Evolutionary conservation across 768 basidiomycete genomes (phyloP), one percentile per base, ranked within the genome.

Genomic region (Serendipita indica): DNA sequence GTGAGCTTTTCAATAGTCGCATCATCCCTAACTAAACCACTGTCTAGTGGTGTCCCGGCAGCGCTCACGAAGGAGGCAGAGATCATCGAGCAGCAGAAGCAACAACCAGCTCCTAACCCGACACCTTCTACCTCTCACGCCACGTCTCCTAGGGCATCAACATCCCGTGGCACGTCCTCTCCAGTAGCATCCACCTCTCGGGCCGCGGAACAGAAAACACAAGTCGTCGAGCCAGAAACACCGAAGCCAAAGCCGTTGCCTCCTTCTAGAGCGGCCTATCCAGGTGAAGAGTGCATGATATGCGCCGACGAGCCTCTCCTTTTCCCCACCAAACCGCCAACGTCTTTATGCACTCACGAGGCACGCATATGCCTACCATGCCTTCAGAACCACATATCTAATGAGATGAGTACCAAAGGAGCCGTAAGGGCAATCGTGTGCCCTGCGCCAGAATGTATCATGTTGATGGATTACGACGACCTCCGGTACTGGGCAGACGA

Each of bases 231-330:
- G n/a, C n/a, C n/a, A n/a, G n/a, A n/a, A n/a, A n/a, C n/a, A n/a
- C n/a, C n/a, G n/a, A n/a, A n/a, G 18, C 13, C 12, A 16, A 16
- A 30, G n/a, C 10, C 49, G 49, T 30, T 54, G 22, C 49, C 49
- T 27, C 49, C 49, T 5, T 20, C 22, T 18, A 20, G 49, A 20
- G 49, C 49, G 4, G 49, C 49, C 3, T 54, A 54, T 54, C 49
- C 49, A 7, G 49, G 49, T 10, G 49, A 54, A 28, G 49, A 54
- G n/a, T 54, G 49, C 32, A 54, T 54, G 25, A 27, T 54, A 1
- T 54, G 49, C 32, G 49, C 49, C 10, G 49, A 54, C n/a, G 49
- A 54, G 32, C 49, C 49, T n/a, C 49, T 54, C 4, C 32, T 54
- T 1, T 54, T 54, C 25, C 49, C 49, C 32, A 7, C n/a, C 10